Conservation (phyloP, 1,284 basidiomycete genomes). For the Anthracocystis walkeri region DNA sequence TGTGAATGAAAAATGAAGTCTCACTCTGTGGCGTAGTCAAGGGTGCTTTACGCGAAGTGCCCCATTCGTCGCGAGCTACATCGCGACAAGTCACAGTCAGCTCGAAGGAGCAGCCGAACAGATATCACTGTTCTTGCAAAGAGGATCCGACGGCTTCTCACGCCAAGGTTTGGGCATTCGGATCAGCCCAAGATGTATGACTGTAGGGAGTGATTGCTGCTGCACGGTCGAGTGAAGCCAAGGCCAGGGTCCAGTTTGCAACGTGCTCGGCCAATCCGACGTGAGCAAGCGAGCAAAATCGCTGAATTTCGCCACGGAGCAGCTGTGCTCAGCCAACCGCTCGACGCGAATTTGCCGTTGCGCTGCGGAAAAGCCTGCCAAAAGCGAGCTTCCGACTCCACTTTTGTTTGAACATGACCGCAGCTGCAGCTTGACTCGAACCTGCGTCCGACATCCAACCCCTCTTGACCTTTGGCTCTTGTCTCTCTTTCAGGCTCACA, state of each 20-base stretch:
- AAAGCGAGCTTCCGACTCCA: constrained; percentile 27
- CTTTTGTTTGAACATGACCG: constrained; percentile 18
- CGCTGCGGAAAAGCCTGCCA: background rate
- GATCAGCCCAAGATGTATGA: no score
- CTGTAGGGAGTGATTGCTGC: no score
- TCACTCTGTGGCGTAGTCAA: no score
- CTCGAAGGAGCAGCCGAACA: no score
- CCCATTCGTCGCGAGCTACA: background rate
- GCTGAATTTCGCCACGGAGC: constrained; percentile 10
- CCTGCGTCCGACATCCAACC: constrained; percentile 14
- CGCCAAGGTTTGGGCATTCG: no score
- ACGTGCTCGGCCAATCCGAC: constrained; percentile 48
- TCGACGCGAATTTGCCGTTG: constrained; percentile 11
- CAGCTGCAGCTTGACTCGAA: constrained; percentile 29
- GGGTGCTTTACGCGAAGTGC: constrained; percentile 6
- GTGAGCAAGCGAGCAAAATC: constrained; percentile 1
- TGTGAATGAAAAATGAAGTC: no score
- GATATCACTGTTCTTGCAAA: no score
- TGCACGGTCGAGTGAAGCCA: background rate
- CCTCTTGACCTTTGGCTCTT: background rate
- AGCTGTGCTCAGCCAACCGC: constrained; percentile 30
- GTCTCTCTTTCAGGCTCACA: background rate
- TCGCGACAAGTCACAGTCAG: no score
- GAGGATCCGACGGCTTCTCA: no score
- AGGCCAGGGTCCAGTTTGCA: constrained; percentile 21